phyloP scores from a whole-genome alignment of 805 yeast species.

The Candida berthetii region DNA sequence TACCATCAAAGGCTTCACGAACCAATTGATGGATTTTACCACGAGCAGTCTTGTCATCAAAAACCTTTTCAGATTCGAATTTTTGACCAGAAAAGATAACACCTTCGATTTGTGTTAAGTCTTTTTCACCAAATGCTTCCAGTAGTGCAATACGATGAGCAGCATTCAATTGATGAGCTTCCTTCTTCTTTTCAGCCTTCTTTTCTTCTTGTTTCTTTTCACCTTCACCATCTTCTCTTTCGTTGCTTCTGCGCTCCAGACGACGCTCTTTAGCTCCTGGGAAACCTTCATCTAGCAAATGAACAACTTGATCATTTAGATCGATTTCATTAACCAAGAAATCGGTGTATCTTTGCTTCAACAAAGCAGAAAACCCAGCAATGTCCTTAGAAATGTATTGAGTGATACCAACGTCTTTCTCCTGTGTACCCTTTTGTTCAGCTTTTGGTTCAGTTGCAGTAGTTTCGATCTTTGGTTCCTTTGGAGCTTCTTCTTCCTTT shows the following conservation, averaged over 20 bases:
- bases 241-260: conserved; percentile 28
- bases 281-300: conserved; percentile 69
- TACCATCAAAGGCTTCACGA: conserved; percentile 66
- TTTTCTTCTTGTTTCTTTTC: conserved; percentile 15
- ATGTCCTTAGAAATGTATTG: conserved; percentile 48
- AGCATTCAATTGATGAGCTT: conserved; percentile 29
- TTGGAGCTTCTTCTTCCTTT: neutral
- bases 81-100: conserved; percentile 49
- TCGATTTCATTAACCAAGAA: conserved; percentile 89
- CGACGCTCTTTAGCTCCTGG: conserved; percentile 43
- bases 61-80: conserved; percentile 49
- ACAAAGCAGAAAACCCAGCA: conserved; percentile 67
- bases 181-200: conserved; percentile 5
- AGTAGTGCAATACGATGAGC: conserved; percentile 42
- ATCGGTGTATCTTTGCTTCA: conserved; percentile 90
- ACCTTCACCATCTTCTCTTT: conserved; percentile 28
- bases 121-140: conserved; percentile 53
- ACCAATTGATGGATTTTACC: conserved; percentile 74
- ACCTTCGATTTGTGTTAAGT: conserved; percentile 47
- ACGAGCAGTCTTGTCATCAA: conserved; percentile 67
- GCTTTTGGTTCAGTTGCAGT: neutral
- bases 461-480: neutral
- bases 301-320: conserved; percentile 61
- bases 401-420: conserved; percentile 84
- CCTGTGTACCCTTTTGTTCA: conserved; percentile 39